phyloP scores from a whole-genome alignment of 345 rosid genomes.

The Rhizophora apiculata region DNA sequence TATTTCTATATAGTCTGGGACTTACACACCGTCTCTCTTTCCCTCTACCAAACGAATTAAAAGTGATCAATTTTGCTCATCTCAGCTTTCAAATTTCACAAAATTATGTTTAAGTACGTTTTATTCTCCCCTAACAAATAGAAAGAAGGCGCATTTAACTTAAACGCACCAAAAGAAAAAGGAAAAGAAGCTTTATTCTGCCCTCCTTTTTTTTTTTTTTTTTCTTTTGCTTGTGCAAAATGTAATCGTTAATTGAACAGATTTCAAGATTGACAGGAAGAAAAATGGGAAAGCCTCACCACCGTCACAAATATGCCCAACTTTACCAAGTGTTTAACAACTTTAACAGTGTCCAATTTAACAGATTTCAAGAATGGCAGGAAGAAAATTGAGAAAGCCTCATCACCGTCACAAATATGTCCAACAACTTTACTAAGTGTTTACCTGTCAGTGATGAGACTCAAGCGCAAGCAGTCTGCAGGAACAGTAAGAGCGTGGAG shows the following conservation, averaged over 20 bases:
- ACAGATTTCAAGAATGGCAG: neutral
- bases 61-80: neutral
- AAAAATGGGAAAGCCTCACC: neutral
- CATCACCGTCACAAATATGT: conserved; percentile 2
- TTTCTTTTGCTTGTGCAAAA: neutral
- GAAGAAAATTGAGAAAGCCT: conserved; percentile 1
- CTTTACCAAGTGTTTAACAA: conserved; percentile 44
- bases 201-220: neutral
- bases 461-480: conserved; percentile 57
- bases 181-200: neutral
- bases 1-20: neutral
- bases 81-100: neutral
- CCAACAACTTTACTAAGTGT: conserved; percentile 20
- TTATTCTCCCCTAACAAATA: neutral
- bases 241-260: neutral
- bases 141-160: conserved; percentile 10
- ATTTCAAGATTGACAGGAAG: neutral
- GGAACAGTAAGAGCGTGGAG: conserved; percentile 75
- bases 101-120: neutral
- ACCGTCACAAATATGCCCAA: conserved; percentile 11
- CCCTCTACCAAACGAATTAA: neutral
- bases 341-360: neutral
- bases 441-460: conserved; percentile 81
- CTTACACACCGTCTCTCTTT: neutral
- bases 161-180: conserved; percentile 10